phyloP scores from a whole-genome alignment of 208 protist genomes.

The Leishmania guyanensis region DNA sequence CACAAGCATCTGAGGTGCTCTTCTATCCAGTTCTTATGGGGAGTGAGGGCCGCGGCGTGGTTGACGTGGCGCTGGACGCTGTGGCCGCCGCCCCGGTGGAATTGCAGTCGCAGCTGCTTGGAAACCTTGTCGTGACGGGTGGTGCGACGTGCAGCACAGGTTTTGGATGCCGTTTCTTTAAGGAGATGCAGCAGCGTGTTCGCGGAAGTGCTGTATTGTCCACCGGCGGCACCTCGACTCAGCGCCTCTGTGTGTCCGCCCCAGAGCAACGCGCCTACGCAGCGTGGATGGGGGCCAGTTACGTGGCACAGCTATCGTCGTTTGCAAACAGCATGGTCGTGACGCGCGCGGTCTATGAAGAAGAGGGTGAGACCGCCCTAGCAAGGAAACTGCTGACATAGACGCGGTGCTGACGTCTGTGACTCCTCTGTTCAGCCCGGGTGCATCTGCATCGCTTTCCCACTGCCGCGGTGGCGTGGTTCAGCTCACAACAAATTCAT shows the following conservation, averaged over 20 bases:
- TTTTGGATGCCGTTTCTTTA: conserved; percentile 93
- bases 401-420: not conserved
- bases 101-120: conserved; percentile 66
- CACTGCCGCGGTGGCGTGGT: not conserved
- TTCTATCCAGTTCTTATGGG: conserved; percentile 78
- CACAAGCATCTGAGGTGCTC: conserved; percentile 72
- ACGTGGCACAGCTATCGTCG: conserved; percentile 92
- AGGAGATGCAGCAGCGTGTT: conserved; percentile 78
- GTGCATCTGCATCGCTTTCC: not conserved
- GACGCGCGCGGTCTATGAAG: conserved; percentile 48
- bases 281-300: conserved; percentile 96
- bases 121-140: conserved; percentile 91
- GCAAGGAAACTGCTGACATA: conserved; percentile 54
- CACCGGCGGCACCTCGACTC: conserved; percentile 10
- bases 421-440: not conserved
- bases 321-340: conserved; percentile 89
- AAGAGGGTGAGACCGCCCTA: conserved; percentile 58
- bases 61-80: conserved; percentile 72
- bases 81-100: conserved; percentile 48
- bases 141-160: conserved; percentile 91
- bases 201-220: not conserved
- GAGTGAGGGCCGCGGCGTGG: conserved; percentile 64
- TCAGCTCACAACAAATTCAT: not conserved
- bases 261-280: conserved; percentile 89
- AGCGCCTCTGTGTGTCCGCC: conserved; percentile 93